Conservation (phyloP, 805 yeast genomes). For the Kazachstania bromeliacearum region DNA sequence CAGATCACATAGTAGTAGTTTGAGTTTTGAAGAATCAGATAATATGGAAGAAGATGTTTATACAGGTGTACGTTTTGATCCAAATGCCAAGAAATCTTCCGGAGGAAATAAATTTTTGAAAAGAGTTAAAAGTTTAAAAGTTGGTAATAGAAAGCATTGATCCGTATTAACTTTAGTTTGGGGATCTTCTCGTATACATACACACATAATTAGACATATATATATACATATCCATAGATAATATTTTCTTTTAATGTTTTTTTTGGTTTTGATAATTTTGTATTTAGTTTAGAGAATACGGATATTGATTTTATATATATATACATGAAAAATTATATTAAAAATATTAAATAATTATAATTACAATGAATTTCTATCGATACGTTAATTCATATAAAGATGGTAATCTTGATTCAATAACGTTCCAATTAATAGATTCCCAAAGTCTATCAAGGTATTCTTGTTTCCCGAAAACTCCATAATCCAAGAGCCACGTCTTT, state of each 20-base stretch:
- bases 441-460: conserved; percentile 56
- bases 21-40: conserved; percentile 5
- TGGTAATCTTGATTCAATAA: conserved; percentile 42
- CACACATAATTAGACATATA: conserved; percentile 1
- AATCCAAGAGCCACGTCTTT: conserved; percentile 59
- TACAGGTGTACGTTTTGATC: conserved; percentile 24
- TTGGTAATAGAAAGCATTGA: conserved; percentile 32
- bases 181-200: too few relatives aligned
- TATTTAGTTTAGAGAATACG: background rate
- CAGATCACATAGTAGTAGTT: conserved; percentile 13
- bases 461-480: conserved; percentile 67
- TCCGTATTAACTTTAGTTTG: too few relatives aligned
- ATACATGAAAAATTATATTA: background rate
- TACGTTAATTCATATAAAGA: conserved; percentile 3
- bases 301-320: background rate
- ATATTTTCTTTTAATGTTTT: too few relatives aligned
- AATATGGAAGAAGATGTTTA: conserved; percentile 27
- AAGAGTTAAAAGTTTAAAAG: conserved; percentile 85
- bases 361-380: background rate
- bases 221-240: too few relatives aligned
- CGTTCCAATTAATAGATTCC: conserved; percentile 66
- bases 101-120: conserved; percentile 55
- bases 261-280: background rate
- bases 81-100: conserved; percentile 21
- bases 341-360: background rate